Conservation (phyloP, 768 basidiomycete species). For the Lanmaoa rubissima region DNA sequence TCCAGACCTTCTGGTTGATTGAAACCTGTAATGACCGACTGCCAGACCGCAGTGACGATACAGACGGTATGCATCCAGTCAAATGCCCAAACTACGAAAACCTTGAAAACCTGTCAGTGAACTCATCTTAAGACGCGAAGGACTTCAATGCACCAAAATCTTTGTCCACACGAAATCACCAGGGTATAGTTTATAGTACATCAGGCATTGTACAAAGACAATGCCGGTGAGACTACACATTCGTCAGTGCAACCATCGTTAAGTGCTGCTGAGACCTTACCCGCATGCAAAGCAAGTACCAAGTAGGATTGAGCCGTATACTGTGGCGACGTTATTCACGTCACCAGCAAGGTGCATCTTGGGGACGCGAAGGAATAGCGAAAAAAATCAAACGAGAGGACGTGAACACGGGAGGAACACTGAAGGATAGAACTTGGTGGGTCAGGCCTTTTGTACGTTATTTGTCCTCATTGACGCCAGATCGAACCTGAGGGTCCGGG, state of each 20-base stretch:
- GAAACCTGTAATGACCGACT: constrained; percentile 28
- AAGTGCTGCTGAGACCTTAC: constrained; percentile 9
- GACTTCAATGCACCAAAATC: constrained; percentile 20
- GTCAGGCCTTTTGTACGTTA: constrained; percentile 32
- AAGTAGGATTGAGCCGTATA: constrained; percentile 32
- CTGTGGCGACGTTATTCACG: constrained; percentile 30
- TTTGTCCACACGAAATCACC: constrained; percentile 27
- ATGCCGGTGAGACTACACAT: constrained; percentile 29
- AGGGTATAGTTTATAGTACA: constrained; percentile 34
- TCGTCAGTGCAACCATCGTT: constrained; percentile 2
- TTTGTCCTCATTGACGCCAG: constrained; percentile 32
- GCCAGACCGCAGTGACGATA: constrained; percentile 26
- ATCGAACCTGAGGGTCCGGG: constrained; percentile 15
- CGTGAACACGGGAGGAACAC: constrained; percentile 29
- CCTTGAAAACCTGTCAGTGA: constrained; percentile 11
- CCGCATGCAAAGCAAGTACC: constrained; percentile 32
- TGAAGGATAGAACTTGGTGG: neutral
- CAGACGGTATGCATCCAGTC: constrained; percentile 31
- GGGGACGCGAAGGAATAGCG: neutral
- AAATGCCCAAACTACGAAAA: constrained; percentile 28
- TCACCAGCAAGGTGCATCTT: constrained; percentile 28
- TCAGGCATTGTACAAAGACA: constrained; percentile 31
- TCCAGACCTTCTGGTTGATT: constrained; percentile 27
- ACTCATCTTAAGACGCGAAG: neutral
- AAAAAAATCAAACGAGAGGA: constrained; percentile 27